Evolutionary conservation across 2,329 filamentous ascomycete species (phyloP).

Genomic region (Alternaria triticina): DNA sequence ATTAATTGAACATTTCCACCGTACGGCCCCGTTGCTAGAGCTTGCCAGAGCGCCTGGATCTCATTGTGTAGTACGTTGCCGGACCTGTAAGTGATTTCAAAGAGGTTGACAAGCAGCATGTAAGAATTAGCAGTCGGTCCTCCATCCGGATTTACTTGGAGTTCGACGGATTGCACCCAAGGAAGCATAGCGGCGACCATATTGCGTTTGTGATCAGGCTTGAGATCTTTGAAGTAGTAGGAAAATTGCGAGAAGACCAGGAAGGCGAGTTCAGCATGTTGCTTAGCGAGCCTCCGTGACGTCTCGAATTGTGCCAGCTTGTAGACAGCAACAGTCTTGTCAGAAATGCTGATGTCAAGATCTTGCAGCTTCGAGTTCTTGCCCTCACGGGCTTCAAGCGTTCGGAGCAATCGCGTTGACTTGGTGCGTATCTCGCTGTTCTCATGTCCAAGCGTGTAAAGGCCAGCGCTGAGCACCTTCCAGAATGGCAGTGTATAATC

Average conservation of each 20-base stretch:
- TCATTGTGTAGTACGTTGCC: constrained; percentile 91
- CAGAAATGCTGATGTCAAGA: constrained; percentile 97
- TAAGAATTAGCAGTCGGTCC: constrained; percentile 91
- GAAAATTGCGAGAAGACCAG: constrained; percentile 96
- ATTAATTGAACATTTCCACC: constrained; percentile 93
- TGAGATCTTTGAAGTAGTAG: constrained; percentile 86
- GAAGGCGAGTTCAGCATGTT: constrained; percentile 88
- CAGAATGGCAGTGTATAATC: constrained; percentile 87
- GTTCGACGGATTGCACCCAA: constrained; percentile 93
- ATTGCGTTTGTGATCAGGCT: constrained; percentile 84
- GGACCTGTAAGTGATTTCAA: constrained; percentile 95
- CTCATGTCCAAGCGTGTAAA: constrained; percentile 93
- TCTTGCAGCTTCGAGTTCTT: constrained; percentile 93
- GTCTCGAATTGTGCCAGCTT: constrained; percentile 98
- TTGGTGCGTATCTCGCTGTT: constrained; percentile 88
- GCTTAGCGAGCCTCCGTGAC: constrained; percentile 85
- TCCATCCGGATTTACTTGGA: constrained; percentile 89
- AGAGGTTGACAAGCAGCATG: constrained; percentile 90
- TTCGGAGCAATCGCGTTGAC: constrained; percentile 79
- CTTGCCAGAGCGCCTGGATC: constrained; percentile 97
- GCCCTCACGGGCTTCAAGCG: constrained; percentile 80
- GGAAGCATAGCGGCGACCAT: constrained; percentile 93
- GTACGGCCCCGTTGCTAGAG: constrained; percentile 89
- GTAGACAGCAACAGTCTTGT: constrained; percentile 98
- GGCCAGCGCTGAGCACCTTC: constrained; percentile 84